phyloP scores from a whole-genome alignment of 1,284 basidiomycete species.

The Leccinum griseonigrum region DNA sequence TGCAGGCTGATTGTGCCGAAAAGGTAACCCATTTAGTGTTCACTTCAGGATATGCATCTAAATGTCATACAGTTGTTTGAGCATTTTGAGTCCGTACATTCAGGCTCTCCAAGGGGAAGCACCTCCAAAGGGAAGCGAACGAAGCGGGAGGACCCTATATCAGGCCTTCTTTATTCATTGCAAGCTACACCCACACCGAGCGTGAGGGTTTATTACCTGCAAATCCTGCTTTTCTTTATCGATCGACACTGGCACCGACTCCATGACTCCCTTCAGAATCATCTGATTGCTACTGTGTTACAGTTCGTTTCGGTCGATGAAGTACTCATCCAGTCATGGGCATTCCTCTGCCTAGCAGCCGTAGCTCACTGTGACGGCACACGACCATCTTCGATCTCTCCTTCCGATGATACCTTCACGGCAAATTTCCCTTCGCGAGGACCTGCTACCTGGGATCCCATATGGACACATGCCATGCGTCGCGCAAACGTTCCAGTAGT shows the following conservation, averaged over 20 bases:
- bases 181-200: constrained; percentile 31
- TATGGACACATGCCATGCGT: constrained; percentile 83
- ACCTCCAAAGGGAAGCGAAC: constrained; percentile 44
- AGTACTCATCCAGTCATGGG: constrained; percentile 71
- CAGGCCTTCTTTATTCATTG: constrained; percentile 53
- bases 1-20: constrained; percentile 79
- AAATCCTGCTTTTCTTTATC: constrained; percentile 83
- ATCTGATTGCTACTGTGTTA: constrained; percentile 54
- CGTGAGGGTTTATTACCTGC: constrained; percentile 58
- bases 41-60: constrained; percentile 13
- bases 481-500: constrained; percentile 63
- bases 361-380: constrained; percentile 53
- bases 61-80: constrained; percentile 50
- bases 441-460: constrained; percentile 59
- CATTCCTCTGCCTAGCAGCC: constrained; percentile 74
- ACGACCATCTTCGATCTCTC: constrained; percentile 7
- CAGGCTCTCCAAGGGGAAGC: constrained; percentile 23
- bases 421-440: constrained; percentile 13
- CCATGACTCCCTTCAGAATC: constrained; percentile 52
- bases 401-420: constrained; percentile 1
- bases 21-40: constrained; percentile 45
- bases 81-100: constrained; percentile 58
- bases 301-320: constrained; percentile 68
- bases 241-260: constrained; percentile 70
- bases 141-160: constrained; percentile 59